These are phyloP conservation scores for Luffa aegyptiaca DNA, from an alignment of 306 rosid species.

Conservation along the genomic window DNA sequence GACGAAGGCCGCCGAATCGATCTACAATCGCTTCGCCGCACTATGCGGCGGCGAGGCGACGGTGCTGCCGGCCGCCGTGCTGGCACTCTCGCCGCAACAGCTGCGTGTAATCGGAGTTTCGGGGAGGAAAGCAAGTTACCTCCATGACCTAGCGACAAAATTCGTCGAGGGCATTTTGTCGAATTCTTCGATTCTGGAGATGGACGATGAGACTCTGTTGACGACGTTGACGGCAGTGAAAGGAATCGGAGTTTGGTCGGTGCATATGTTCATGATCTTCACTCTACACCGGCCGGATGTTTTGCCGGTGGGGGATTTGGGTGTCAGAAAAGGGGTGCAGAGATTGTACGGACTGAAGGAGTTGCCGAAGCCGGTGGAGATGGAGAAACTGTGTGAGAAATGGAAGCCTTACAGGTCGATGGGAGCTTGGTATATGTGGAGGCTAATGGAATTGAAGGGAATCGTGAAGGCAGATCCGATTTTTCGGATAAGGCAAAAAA, in stretches of 20 bases:
- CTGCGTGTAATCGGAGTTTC: slow-evolving; percentile 58
- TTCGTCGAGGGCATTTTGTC: slow-evolving; percentile 38
- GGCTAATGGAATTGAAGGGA: slow-evolving; percentile 49
- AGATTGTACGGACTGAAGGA: slow-evolving; percentile 48
- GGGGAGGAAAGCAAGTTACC: slow-evolving; percentile 56
- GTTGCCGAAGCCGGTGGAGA: slow-evolving; percentile 47
- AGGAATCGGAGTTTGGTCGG: slow-evolving; percentile 85
- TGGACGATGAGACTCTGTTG: slow-evolving; percentile 53
- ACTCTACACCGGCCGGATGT: slow-evolving; percentile 64
- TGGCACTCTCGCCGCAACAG: slow-evolving; percentile 28
- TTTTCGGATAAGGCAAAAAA: not conserved
- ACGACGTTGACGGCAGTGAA: slow-evolving; percentile 42
- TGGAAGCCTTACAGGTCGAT: slow-evolving; percentile 79
- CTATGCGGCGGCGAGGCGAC: slow-evolving; percentile 49
- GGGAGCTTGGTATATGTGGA: slow-evolving; percentile 83
- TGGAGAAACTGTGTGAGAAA: slow-evolving; percentile 54
- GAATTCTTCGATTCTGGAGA: slow-evolving; percentile 41
- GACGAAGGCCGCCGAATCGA: slow-evolving; percentile 44
- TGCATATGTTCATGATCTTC: slow-evolving; percentile 83
- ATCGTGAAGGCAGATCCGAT: slow-evolving; percentile 5
- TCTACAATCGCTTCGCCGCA: slow-evolving; percentile 45
- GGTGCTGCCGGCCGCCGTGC: slow-evolving; percentile 33
- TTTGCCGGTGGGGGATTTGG: slow-evolving; percentile 67
- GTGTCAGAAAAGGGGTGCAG: slow-evolving; percentile 66
- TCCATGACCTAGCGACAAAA: slow-evolving; percentile 52